These are phyloP conservation scores for Phaffia australis DNA, from an alignment of 768 basidiomycete genomes.

Conservation along the genomic window DNA sequence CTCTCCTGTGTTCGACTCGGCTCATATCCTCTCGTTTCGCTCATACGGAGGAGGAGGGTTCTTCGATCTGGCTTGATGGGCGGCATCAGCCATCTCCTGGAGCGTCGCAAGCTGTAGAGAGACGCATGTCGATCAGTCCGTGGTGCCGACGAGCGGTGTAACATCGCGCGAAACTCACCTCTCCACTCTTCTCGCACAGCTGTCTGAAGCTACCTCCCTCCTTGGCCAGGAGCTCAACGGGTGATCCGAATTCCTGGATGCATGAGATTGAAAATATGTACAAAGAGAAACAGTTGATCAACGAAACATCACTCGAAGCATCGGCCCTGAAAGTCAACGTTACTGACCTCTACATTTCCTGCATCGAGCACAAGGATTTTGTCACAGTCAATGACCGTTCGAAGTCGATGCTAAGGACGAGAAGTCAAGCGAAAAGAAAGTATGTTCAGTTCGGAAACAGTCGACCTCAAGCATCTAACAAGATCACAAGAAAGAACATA, in stretches of 20 bases:
- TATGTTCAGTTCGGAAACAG: too few relatives aligned
- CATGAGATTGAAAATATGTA: not conserved
- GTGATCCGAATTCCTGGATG: conserved; percentile 13
- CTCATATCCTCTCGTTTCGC: too few relatives aligned
- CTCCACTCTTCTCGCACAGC: conserved; percentile 18
- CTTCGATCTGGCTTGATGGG: not conserved
- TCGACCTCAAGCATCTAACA: too few relatives aligned
- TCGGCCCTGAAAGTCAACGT: not conserved
- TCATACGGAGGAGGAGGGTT: too few relatives aligned
- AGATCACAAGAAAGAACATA: too few relatives aligned
- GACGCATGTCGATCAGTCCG: too few relatives aligned
- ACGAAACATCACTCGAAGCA: not conserved
- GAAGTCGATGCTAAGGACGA: conserved; percentile 28
- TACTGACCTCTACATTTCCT: not conserved
- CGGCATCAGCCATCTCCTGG: conserved; percentile 5
- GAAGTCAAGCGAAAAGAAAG: too few relatives aligned
- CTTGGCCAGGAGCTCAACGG: conserved; percentile 6
- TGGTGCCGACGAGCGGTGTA: too few relatives aligned
- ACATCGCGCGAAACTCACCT: not conserved
- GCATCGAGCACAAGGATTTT: conserved; percentile 36
- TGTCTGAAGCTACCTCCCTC: conserved; percentile 10
- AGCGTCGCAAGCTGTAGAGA: not conserved
- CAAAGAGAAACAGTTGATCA: too few relatives aligned
- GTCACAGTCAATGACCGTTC: conserved; percentile 33
- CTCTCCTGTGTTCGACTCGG: too few relatives aligned